Percentiles rank a stretch among this genome's conserved stretches.
Conservation (phyloP, 1,284 basidiomycete species). For the Trametes hirsuta region DNA sequence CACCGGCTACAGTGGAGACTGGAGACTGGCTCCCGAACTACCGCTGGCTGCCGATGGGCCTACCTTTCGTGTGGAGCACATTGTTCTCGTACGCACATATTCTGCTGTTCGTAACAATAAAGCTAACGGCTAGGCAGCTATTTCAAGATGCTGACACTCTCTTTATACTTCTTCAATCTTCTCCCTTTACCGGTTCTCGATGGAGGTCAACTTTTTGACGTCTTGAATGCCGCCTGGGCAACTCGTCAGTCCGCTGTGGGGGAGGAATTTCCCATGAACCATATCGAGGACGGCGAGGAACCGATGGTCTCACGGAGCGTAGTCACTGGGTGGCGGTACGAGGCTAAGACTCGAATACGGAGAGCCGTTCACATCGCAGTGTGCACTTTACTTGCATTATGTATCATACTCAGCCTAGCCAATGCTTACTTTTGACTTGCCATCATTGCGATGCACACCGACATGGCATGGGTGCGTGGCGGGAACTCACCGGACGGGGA, state of each 20-base stretch:
- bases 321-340: background rate
- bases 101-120: background rate
- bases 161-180: slow-evolving; percentile 74
- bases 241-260: background rate
- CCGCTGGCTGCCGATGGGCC: slow-evolving; percentile 46
- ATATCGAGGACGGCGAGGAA: slow-evolving; percentile 12
- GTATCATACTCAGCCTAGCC: slow-evolving; percentile 6
- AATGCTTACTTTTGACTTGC: slow-evolving; percentile 1
- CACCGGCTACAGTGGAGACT: slow-evolving; percentile 52
- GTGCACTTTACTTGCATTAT: background rate
- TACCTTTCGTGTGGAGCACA: slow-evolving; percentile 40
- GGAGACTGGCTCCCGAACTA: slow-evolving; percentile 50
- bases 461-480: background rate
- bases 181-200: slow-evolving; percentile 68
- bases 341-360: background rate
- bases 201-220: slow-evolving; percentile 53
- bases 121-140: slow-evolving; percentile 48
- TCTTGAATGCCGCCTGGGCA: slow-evolving; percentile 10
- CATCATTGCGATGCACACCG: too few species aligned
- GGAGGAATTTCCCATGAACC: background rate
- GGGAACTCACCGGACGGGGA: background rate
- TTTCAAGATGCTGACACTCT: slow-evolving; percentile 60
- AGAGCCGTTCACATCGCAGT: slow-evolving; percentile 4
- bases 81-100: slow-evolving; percentile 50
- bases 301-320: too few species aligned